Conservation (phyloP, 306 rosid species). For the Trifolium fragiferum region DNA sequence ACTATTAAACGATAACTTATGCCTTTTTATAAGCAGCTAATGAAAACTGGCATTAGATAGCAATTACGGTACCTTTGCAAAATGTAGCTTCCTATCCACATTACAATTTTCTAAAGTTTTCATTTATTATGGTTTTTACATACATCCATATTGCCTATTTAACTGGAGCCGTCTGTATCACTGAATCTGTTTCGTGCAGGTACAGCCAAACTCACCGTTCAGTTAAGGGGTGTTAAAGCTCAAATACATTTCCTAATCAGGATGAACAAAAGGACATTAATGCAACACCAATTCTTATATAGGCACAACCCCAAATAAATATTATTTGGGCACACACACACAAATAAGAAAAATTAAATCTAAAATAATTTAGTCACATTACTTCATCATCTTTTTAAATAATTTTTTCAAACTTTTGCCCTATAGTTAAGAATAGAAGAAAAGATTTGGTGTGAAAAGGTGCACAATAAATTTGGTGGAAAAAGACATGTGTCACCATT, state of each 20-base stretch:
- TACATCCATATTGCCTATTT: background rate
- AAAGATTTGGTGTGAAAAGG: no score
- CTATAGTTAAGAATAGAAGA: no score
- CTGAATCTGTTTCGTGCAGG: background rate
- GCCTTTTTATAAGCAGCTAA: background rate
- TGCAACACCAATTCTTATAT: no score
- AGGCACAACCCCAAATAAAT: no score
- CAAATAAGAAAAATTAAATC: no score
- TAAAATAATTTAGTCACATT: no score
- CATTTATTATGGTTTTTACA: background rate
- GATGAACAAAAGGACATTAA: background rate
- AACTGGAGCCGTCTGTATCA: background rate
- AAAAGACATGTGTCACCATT: no score
- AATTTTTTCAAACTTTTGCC: no score
- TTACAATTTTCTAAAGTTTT: slow-evolving; percentile 3
- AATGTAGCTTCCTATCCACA: background rate
- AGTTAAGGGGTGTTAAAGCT: background rate
- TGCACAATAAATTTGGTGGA: no score
- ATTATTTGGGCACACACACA: no score
- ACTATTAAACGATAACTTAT: background rate
- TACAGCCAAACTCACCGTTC: background rate
- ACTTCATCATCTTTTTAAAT: no score
- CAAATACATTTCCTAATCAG: background rate
- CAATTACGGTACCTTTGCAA: slow-evolving; percentile 7
- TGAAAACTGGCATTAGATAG: slow-evolving; percentile 13